A percentile compares a stretch with the other conserved stretches of the same genome.
These are phyloP conservation scores for Penicillium sp. DNA, from an alignment of 2,329 filamentous ascomycete genomes.

Conservation along the genomic window DNA sequence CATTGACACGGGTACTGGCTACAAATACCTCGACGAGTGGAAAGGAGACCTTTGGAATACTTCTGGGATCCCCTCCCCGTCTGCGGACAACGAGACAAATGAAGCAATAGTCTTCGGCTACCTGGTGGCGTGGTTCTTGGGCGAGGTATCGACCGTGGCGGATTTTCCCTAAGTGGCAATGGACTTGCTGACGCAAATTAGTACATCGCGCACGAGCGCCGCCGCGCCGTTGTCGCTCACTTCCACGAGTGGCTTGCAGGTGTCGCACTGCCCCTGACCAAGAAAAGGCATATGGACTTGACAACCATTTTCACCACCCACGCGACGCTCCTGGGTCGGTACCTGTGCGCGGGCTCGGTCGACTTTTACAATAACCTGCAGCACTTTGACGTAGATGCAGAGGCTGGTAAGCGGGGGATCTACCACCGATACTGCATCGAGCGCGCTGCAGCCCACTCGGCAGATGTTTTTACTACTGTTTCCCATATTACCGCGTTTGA, in stretches of 20 bases:
- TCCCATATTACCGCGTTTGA: constrained; percentile 99
- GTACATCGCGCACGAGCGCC: constrained; percentile 94
- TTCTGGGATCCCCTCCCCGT: constrained; percentile 90
- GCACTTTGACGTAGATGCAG: constrained; percentile 92
- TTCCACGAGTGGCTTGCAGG: constrained; percentile 99
- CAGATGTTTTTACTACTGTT: constrained; percentile 97
- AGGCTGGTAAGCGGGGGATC: constrained; percentile 96
- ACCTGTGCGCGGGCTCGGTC: constrained; percentile 94
- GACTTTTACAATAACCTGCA: constrained; percentile 99
- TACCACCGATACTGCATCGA: constrained; percentile 99
- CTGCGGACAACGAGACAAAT: constrained; percentile 91
- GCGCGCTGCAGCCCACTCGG: constrained; percentile 85
- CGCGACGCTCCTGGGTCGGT: constrained; percentile 90
- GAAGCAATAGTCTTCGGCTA: constrained; percentile 98
- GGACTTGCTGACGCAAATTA: constrained; percentile 41
- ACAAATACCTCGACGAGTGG: constrained; percentile 92
- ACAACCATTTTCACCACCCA: constrained; percentile 99
- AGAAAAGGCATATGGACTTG: constrained; percentile 92
- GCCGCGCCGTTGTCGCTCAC: constrained; percentile 90
- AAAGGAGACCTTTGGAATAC: constrained; percentile 94
- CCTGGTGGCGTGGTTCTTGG: constrained; percentile 95
- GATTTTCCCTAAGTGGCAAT: constrained; percentile 15
- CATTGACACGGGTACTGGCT: constrained; percentile 93
- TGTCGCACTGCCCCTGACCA: constrained; percentile 87
- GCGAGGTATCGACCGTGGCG: constrained; percentile 70